Conservation (phyloP, 2,329 filamentous ascomycete genomes). For the Ceratocystis cacaofunesta region DNA sequence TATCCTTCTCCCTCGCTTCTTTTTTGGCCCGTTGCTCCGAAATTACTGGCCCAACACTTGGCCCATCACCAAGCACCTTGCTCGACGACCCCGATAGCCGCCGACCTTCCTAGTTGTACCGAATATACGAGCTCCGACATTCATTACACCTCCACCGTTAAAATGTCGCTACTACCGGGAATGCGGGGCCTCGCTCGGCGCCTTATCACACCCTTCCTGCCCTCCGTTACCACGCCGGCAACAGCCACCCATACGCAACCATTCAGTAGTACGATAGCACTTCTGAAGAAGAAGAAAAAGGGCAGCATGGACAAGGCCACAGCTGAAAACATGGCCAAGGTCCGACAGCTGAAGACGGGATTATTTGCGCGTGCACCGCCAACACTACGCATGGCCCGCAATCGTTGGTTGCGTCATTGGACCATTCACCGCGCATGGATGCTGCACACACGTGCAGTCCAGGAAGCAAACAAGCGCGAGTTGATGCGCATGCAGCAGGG, state of each 20-base stretch:
- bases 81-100: background rate
- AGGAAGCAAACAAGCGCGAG: slow-evolving; percentile 48
- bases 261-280: slow-evolving; percentile 23
- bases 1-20: background rate
- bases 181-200: slow-evolving; percentile 12
- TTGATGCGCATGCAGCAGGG: slow-evolving; percentile 65
- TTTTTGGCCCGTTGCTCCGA: background rate
- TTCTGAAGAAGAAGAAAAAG: slow-evolving; percentile 21
- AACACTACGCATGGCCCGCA: slow-evolving; percentile 77
- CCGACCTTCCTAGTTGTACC: background rate
- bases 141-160: background rate
- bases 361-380: slow-evolving; percentile 39
- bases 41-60: background rate
- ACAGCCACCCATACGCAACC: background rate
- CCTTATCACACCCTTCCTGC: slow-evolving; percentile 8
- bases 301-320: slow-evolving; percentile 22
- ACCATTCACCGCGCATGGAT: slow-evolving; percentile 96
- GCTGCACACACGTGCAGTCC: slow-evolving; percentile 57
- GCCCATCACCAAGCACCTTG: background rate
- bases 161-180: slow-evolving; percentile 12
- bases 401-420: slow-evolving; percentile 85
- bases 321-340: slow-evolving; percentile 22
- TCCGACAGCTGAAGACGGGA: slow-evolving; percentile 32
- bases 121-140: background rate
- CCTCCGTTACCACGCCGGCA: background rate